Evolutionary conservation across 805 yeast genomes (phyloP).

Genomic region (Ogataea minuta): DNA sequence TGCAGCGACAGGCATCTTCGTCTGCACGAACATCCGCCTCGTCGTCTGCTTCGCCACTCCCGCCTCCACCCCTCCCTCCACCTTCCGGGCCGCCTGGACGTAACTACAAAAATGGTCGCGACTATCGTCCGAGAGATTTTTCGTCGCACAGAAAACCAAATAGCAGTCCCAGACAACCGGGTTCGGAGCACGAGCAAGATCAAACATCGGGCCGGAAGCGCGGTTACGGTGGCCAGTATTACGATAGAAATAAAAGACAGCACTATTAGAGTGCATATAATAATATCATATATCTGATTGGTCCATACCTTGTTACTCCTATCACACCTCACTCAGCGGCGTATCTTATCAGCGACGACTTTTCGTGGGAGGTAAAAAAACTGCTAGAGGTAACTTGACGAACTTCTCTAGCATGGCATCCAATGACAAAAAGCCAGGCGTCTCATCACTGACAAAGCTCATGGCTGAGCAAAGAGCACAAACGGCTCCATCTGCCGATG

Average conservation of each 20-base stretch:
- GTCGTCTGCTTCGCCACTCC: slow-evolving; percentile 8
- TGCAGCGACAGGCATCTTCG: slow-evolving; percentile 10
- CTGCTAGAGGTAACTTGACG: slow-evolving; percentile 1
- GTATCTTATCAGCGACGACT: slow-evolving; percentile 11
- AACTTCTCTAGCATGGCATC: slow-evolving; percentile 8
- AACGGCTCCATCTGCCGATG: slow-evolving; percentile 19
- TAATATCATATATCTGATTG: slow-evolving; percentile 7
- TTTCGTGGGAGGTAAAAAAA: slow-evolving; percentile 2
- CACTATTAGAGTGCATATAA: slow-evolving; percentile 10
- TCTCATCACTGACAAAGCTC: slow-evolving; percentile 36
- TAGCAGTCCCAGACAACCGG: slow-evolving; percentile 3
- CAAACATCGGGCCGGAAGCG: slow-evolving; percentile 13
- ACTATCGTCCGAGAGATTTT: slow-evolving; percentile 9
- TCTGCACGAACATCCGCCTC: slow-evolving; percentile 1
- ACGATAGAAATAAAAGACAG: slow-evolving; percentile 16
- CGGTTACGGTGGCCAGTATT: slow-evolving; percentile 12
- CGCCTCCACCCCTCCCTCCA: slow-evolving; percentile 21
- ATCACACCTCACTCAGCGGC: slow-evolving; percentile 11
- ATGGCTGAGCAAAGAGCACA: slow-evolving; percentile 30
- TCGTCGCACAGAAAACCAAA: slow-evolving; percentile 9
- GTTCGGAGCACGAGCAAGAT: slow-evolving; percentile 4
- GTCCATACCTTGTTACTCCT: slow-evolving; percentile 1
- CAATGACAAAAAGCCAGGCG: slow-evolving; percentile 22
- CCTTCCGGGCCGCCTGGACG: slow-evolving; percentile 10
- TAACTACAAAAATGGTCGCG: slow-evolving; percentile 10